Base-by-base conservation (phyloP, 2,329 filamentous ascomycete genomes). In the Phyllosticta capitalensis region DNA sequence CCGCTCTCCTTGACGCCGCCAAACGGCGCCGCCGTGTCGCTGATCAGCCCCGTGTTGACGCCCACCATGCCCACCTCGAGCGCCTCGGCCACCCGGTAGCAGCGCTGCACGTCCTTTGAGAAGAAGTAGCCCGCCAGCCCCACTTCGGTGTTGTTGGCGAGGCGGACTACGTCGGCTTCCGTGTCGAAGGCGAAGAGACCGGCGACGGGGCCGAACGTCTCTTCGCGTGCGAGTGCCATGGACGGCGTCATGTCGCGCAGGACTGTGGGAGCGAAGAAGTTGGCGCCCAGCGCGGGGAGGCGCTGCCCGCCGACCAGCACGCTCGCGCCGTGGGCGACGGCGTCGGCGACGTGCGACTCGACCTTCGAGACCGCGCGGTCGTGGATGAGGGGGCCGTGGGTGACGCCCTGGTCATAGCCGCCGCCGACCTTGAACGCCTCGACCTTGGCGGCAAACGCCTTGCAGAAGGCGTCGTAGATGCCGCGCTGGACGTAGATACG, bases 91-190 rank as follows among this genome's bases (percentile, higher is more conserved):
- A 86, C 78, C 51, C 83, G 74, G 72, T 83, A 85, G 60, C 80
- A 76, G 26, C 83, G 74, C 65, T 80, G 78, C 5, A 86, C 67
- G 64, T 85, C 82, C 52, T 74, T 77, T 63, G 80, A 91, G 79
- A 90, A 97, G 78, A 99, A 96, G 77, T 97, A 97, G 0, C 90
- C 92, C 0, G 92, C 94, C 38, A 99, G 80, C 1, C 94, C 94
- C 45, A 97, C 92, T 56, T 92, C 86, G 1, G 89, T 80, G 50
- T 78, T 74, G 74, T 99, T 99, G 3, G 94, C 92, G 64, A 92
- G 76, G 63, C 82, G 79, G 28, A 97, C 84, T 5, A 96, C 94
- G 68, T 97, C 92, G 57, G 88, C 86, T 75, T 97, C 94, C 0
- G 87, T 90, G 53, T 89, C 83, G 70, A 97, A 99, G 54, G 85